Evolutionary conservation across 257 asterid genomes (phyloP).

Genomic region (Vinca minor): DNA sequence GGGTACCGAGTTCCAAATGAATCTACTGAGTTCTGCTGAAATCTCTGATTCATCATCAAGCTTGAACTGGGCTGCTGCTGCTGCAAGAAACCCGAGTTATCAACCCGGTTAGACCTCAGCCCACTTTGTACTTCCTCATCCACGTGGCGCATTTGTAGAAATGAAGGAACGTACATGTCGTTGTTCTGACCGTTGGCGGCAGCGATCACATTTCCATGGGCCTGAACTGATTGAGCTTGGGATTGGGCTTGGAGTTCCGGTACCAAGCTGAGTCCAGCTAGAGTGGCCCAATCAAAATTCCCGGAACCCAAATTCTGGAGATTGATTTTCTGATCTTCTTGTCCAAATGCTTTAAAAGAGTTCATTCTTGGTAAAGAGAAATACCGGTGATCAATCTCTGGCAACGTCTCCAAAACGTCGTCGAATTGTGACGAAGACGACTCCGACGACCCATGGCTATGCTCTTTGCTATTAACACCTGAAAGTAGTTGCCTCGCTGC

Average conservation of each 20-base stretch:
- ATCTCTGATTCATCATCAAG: constrained; percentile 22
- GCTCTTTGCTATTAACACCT: constrained; percentile 34
- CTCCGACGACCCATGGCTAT: constrained; percentile 49
- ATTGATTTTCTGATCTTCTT: constrained; percentile 37
- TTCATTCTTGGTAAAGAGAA: constrained; percentile 39
- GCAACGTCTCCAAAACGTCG: constrained; percentile 55
- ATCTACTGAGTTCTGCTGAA: constrained; percentile 24
- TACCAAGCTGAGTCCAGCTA: constrained; percentile 37
- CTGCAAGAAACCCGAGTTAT: constrained; percentile 26
- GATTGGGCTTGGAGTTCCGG: constrained; percentile 13
- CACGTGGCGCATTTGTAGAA: constrained; percentile 12
- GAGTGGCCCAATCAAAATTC: constrained; percentile 67
- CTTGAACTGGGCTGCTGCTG: constrained; percentile 5
- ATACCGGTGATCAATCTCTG: constrained; percentile 45
- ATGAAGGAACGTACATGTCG: constrained; percentile 21
- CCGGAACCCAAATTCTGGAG: constrained; percentile 50
- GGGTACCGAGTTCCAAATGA: constrained; percentile 49
- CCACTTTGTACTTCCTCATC: constrained; percentile 55
- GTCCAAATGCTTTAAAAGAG: constrained; percentile 25
- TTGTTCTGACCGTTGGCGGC: no score
- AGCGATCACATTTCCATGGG: constrained; percentile 15
- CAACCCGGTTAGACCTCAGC: constrained; percentile 22
- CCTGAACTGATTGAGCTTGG: not conserved
- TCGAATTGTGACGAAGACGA: constrained; percentile 64
- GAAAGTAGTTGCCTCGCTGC: constrained; percentile 26